phyloP scores from a whole-genome alignment of 257 asterid genomes.

The Solanum paucissectum region DNA sequence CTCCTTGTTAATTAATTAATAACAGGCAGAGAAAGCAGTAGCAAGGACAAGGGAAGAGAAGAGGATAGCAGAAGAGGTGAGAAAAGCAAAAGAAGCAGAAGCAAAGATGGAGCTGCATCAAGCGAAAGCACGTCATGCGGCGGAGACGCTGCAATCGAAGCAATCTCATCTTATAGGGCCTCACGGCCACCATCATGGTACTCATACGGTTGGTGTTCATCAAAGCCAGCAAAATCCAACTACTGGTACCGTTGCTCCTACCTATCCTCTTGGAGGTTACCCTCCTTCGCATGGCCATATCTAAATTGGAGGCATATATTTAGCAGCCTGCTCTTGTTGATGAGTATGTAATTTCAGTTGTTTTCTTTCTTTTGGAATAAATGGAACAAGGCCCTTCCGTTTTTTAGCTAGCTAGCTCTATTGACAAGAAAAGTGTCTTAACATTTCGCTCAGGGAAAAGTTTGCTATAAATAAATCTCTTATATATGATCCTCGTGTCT shows the following conservation, averaged over 20 bases:
- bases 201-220: not conserved
- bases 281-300: not conserved
- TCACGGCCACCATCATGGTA: not conserved
- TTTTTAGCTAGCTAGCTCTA: too few relatives aligned
- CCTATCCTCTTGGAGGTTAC: not conserved
- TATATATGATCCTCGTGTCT: too few relatives aligned
- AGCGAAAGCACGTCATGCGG: slow-evolving; percentile 48
- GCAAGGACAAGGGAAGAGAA: slow-evolving; percentile 51
- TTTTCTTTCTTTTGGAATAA: not conserved
- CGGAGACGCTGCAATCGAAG: slow-evolving; percentile 24
- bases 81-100: slow-evolving; percentile 68
- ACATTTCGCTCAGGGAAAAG: too few relatives aligned
- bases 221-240: not conserved
- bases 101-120: slow-evolving; percentile 68
- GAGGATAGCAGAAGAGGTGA: slow-evolving; percentile 35
- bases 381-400: too few relatives aligned
- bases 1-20: too few relatives aligned
- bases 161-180: slow-evolving; percentile 9
- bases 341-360: not conserved
- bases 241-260: not conserved
- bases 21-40: slow-evolving; percentile 38
- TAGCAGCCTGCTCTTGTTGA: not conserved
- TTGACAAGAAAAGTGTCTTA: too few relatives aligned
- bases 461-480: too few relatives aligned
- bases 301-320: too few relatives aligned